These are phyloP conservation scores for Phytophthora rubi DNA, from an alignment of 352 stramenopile species.

Conservation along the genomic window DNA sequence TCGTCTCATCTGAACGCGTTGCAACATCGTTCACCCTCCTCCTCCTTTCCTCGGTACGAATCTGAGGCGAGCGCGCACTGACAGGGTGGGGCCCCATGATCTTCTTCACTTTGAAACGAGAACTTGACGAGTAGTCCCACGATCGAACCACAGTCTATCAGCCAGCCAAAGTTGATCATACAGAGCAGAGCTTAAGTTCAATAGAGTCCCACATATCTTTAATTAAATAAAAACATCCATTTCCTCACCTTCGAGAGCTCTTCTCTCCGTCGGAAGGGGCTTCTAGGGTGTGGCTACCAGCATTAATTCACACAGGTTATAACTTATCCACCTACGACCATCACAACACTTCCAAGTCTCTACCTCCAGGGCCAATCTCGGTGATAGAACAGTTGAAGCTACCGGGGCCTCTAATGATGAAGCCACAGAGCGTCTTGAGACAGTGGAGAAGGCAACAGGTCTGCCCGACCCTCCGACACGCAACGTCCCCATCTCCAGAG, in stretches of 20 bases:
- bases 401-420: conserved; percentile 8
- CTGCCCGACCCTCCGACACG: conserved; percentile 58
- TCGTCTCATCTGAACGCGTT: background rate
- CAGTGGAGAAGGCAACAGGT: conserved; percentile 28
- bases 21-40: background rate
- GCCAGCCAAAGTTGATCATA: background rate
- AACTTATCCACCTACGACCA: background rate
- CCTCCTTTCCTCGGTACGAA: background rate
- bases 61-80: conserved; percentile 28
- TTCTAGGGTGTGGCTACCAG: conserved; percentile 43
- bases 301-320: background rate
- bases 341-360: background rate
- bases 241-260: conserved; percentile 41
- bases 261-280: conserved; percentile 50
- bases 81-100: conserved; percentile 2
- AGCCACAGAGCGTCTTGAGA: conserved; percentile 7
- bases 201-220: no score
- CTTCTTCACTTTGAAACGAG: conserved; percentile 29
- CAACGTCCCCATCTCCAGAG: conserved; percentile 54
- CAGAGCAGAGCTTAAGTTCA: background rate
- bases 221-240: background rate
- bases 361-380: conserved; percentile 41
- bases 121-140: background rate
- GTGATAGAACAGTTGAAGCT: conserved; percentile 5
- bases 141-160: conserved; percentile 16